Conservation (phyloP, 2,329 filamentous ascomycete genomes). For the Pseudofabraea citricarpa region DNA sequence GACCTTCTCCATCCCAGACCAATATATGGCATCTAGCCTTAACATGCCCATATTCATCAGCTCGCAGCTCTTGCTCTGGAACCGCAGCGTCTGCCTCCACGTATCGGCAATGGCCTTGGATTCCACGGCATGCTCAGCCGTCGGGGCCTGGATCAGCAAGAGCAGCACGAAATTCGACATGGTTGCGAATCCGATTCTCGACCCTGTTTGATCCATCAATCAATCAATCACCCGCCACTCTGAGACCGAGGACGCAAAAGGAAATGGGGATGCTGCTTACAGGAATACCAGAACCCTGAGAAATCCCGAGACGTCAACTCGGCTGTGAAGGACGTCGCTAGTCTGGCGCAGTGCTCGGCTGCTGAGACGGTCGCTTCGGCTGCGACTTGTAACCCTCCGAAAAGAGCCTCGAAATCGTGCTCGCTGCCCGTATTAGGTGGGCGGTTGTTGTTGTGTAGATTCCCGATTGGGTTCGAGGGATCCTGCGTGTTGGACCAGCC, state of each 20-base stretch:
- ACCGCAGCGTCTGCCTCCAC: slow-evolving; percentile 25
- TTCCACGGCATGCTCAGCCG: slow-evolving; percentile 20
- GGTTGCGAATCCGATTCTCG: slow-evolving; percentile 29
- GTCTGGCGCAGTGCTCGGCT: slow-evolving; percentile 27
- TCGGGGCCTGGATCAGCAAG: slow-evolving; percentile 27
- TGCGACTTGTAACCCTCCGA: slow-evolving; percentile 18
- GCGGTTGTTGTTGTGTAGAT: slow-evolving; percentile 25
- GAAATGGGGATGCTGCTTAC: slow-evolving; percentile 14
- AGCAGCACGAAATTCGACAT: slow-evolving; percentile 30
- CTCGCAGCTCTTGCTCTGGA: slow-evolving; percentile 25
- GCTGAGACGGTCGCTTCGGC: slow-evolving; percentile 24
- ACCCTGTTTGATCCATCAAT: no score
- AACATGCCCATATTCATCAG: slow-evolving; percentile 27
- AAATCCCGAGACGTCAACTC: slow-evolving; percentile 12
- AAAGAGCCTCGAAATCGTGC: slow-evolving; percentile 2
- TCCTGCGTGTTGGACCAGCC: neutral
- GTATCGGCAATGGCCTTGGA: slow-evolving; percentile 25
- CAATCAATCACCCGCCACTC: no score
- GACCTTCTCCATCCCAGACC: slow-evolving; percentile 17
- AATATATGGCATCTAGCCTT: slow-evolving; percentile 27
- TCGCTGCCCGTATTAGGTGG: neutral
- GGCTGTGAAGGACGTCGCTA: slow-evolving; percentile 25
- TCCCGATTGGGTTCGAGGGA: slow-evolving; percentile 16
- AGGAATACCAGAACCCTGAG: slow-evolving; percentile 29
- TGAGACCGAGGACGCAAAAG: neutral